Base-by-base conservation (phyloP, 352 stramenopile genomes). In the Globisporangium solare region DNA sequence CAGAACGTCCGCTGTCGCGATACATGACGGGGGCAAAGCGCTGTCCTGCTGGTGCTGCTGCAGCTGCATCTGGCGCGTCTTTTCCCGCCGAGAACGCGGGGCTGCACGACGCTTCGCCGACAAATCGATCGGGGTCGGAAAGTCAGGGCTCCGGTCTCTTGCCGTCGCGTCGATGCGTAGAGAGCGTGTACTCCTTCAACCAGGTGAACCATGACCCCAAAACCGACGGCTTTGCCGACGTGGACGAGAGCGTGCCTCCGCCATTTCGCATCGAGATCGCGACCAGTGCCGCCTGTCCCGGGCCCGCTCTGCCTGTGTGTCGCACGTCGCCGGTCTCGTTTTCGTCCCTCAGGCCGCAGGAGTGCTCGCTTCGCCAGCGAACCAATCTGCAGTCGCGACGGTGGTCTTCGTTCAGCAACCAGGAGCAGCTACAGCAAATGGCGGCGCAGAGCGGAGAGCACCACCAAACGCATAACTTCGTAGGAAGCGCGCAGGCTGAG, bases 191-290 rank as follows among this genome's bases (percentile, higher is more conserved):
- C 37, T 79, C 72, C 0, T 72, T 72, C 27, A 88, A 84, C 45
- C 75, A 88, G 45, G 48, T 71, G 1, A 73, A 87, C 39, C 82
- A 94, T 49, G 80, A 91, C 48, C 84, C 84, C 0, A 89, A 82
- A 51, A 89, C 69, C 0, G 84, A 94, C 37, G 84, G 84, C 0
- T 94, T 94, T 57, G 73, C 83, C 0, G 79, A 88, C 1, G 77
- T 94, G 0, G 84, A 94, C 24, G 84, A 94, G 52, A 90, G 72
- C 10, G 73, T 92, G 3, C 84, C 84, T 0, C 76, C 79, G 3
- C 84, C 84, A n/a, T 94, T 94, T 50, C 67, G 74, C 8, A 89
- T 94, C 21, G 64, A 94, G 57, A 83, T 94, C 46, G 89, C 80
- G 3, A 94, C 79, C 0, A 67, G 85, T 47, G 66, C 68, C 48